Conservation (phyloP, 352 stramenopile species). For the Globisporangium spiculum region DNA sequence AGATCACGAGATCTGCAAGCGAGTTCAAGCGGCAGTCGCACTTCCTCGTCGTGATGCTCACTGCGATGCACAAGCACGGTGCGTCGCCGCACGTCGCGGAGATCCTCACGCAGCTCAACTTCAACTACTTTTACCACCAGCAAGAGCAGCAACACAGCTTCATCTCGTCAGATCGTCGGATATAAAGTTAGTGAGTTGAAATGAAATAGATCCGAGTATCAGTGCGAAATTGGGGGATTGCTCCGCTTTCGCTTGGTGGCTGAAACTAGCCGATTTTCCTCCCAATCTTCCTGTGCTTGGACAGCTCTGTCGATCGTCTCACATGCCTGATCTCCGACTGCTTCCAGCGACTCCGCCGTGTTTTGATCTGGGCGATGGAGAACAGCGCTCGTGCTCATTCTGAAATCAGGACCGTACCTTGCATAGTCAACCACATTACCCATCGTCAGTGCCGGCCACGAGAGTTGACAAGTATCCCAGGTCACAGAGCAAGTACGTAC, state of each 20-base stretch:
- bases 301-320: conserved; percentile 15
- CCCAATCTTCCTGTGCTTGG: background rate
- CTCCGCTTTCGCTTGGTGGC: conserved; percentile 1
- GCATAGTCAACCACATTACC: background rate
- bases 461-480: too few relatives aligned
- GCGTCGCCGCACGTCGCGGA: conserved; percentile 67
- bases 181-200: background rate
- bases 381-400: conserved; percentile 9
- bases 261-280: background rate
- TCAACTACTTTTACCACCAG: conserved; percentile 68
- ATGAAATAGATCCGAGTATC: background rate
- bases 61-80: conserved; percentile 68
- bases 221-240: background rate
- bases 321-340: background rate
- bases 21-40: conserved; percentile 68
- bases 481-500: conserved; percentile 21
- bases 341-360: background rate
- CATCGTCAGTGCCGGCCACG: background rate
- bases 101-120: conserved; percentile 71
- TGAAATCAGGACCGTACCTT: conserved; percentile 15
- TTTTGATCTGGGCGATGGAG: conserved; percentile 15
- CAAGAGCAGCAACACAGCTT: conserved; percentile 20
- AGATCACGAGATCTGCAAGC: conserved; percentile 36
- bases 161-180: background rate
- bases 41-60: conserved; percentile 71